Evolutionary conservation across 495 filamentous ascomycete genomes (phyloP), one percentile per base, ranked within the genome.

Genomic region (Emericellopsis terricola): DNA sequence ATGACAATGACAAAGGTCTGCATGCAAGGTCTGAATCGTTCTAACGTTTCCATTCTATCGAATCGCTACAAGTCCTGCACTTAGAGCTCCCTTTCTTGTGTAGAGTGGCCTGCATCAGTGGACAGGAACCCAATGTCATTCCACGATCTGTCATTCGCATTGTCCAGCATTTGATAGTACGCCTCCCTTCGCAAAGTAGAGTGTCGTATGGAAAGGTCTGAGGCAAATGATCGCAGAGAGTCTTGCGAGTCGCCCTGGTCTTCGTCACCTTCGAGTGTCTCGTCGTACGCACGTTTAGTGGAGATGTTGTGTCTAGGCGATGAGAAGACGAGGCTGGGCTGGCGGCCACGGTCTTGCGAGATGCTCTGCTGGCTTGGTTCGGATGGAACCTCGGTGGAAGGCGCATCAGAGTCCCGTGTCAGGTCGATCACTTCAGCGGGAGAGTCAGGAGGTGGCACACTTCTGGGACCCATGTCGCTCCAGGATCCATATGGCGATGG

Each of bases 11-110:
- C 11, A 26, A 11, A 26, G 6, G 11, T 26, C 11, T 6, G 11
- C 23, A 26, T 26, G 23, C 6, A 26, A 26, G 11, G 23, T 11
- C 11, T 26, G 23, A 26, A n/a, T n/a, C n/a, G n/a, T n/a, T n/a
- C n/a, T n/a, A n/a, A n/a, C n/a, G n/a, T n/a, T n/a, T n/a, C n/a
- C n/a, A n/a, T n/a, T n/a, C n/a, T 11, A 26, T 11, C 23, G 23
- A 26, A 26, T 26, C 6, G 23, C 23, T 26, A 26, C 48, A 50
- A 8, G 42, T 59, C n/a, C 8, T 17, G 1, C 15, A 14, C 17
- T 50, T 39, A 68, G n/a, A 71, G 41, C 38, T 71, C 66, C 31
- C 55, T 38, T 44, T 69, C 67, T 34, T 56, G 52, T 32, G 64
- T 55, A 0, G 53, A 46, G 41, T 69, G 65, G 38, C 62, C 59